Conservation (phyloP, 2,329 filamentous ascomycete species). For the Diplocarpon rosae region DNA sequence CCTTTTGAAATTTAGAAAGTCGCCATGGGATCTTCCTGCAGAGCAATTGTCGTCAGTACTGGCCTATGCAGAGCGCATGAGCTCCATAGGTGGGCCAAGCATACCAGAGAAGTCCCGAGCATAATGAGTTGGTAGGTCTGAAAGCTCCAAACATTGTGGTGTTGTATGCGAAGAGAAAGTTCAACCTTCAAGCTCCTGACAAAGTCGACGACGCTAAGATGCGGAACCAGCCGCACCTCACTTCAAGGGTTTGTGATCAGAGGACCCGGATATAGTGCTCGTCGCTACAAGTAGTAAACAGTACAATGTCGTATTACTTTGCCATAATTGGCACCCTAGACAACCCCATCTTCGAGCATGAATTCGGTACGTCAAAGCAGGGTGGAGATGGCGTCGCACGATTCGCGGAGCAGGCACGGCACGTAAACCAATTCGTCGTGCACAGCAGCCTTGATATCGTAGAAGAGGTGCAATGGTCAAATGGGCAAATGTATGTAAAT, state of each 20-base stretch:
- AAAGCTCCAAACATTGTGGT: constrained; percentile 71
- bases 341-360: constrained; percentile 91
- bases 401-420: constrained; percentile 78
- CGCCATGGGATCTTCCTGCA: constrained; percentile 90
- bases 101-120: constrained; percentile 74
- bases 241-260: background rate
- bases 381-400: constrained; percentile 86
- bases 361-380: constrained; percentile 93
- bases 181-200: constrained; percentile 7
- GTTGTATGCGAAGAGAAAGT: constrained; percentile 4
- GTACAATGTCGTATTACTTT: constrained; percentile 92
- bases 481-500: constrained; percentile 59
- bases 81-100: constrained; percentile 10
- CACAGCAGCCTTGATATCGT: constrained; percentile 91
- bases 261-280: background rate
- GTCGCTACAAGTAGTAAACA: background rate
- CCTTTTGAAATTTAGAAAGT: constrained; percentile 83
- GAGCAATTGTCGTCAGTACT: constrained; percentile 12
- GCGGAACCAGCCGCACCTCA: constrained; percentile 20
- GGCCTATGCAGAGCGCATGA: background rate
- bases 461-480: constrained; percentile 92
- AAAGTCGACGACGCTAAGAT: constrained; percentile 19
- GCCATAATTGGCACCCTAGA: constrained; percentile 92
- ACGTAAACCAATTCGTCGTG: constrained; percentile 95
- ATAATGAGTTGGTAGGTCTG: constrained; percentile 65